A percentile compares a stretch with the other conserved stretches of the same genome.
Evolutionary conservation across 768 basidiomycete species (phyloP).

Genomic region (Lentinula guzmanii): DNA sequence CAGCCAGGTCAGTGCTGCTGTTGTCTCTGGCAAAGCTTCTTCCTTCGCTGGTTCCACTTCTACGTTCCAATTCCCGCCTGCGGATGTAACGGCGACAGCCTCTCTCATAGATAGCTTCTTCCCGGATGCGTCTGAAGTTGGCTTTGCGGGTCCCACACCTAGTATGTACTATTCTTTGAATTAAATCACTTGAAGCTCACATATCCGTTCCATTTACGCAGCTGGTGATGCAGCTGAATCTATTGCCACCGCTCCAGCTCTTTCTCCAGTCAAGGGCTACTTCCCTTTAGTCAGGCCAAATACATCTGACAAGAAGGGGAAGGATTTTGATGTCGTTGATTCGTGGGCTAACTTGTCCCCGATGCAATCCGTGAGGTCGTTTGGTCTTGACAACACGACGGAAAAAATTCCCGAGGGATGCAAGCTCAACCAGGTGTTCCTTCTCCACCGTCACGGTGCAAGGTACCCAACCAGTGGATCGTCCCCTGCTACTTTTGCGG

Average conservation of each 20-base stretch:
- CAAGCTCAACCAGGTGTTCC: conserved; percentile 42
- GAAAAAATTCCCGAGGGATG: conserved; percentile 42
- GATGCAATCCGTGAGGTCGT: conserved; percentile 43
- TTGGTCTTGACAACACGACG: conserved; percentile 43
- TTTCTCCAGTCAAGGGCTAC: conserved; percentile 26
- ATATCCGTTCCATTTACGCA: conserved; percentile 8
- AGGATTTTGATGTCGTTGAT: conserved; percentile 36
- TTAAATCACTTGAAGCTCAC: neutral
- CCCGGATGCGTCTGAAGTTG: conserved; percentile 34
- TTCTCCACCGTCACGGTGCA: conserved; percentile 68
- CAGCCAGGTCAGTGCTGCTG: neutral
- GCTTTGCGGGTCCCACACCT: conserved; percentile 44
- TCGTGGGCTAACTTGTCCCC: conserved; percentile 46
- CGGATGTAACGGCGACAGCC: conserved; percentile 27
- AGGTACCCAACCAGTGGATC: conserved; percentile 47
- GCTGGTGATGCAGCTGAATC: conserved; percentile 39
- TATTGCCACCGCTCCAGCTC: conserved; percentile 34
- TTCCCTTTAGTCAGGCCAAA: conserved; percentile 38
- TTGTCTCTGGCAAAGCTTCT: conserved; percentile 15
- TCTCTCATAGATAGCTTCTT: conserved; percentile 26
- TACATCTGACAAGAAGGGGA: conserved; percentile 22
- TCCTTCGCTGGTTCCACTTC: conserved; percentile 36
- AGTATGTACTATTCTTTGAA: conserved; percentile 25
- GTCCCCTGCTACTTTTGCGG: conserved; percentile 38
- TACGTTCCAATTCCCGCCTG: conserved; percentile 36